These are phyloP conservation scores for Kazachstania sp. DNA, from an alignment of 1,139 yeast genomes.

Conservation along the genomic window DNA sequence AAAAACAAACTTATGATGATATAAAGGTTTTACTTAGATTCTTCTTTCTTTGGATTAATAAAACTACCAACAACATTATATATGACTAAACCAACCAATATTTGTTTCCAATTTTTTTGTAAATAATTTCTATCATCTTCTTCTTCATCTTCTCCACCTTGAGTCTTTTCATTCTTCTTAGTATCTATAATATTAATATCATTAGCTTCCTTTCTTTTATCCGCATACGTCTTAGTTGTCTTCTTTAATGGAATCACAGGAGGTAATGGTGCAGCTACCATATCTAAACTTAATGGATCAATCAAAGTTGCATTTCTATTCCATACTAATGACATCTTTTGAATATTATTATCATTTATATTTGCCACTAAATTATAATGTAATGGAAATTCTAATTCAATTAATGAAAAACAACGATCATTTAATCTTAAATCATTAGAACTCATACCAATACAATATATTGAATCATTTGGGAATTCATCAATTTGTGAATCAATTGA, in stretches of 20 bases:
- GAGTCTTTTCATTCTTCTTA: constrained; percentile 11
- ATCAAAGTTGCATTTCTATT: constrained; percentile 13
- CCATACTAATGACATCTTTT: constrained; percentile 16
- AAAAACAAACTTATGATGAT: too few species aligned
- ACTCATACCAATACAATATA: constrained; percentile 9
- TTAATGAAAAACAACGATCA: constrained; percentile 17
- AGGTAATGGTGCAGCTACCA: constrained; percentile 19
- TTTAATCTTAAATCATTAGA: constrained; percentile 4
- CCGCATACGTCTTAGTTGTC: constrained; percentile 28
- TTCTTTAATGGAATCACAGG: constrained; percentile 22
- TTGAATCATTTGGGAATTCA: neutral
- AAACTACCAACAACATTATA: constrained; percentile 13
- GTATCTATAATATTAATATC: too few species aligned
- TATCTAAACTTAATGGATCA: constrained; percentile 10
- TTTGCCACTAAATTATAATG: constrained; percentile 17
- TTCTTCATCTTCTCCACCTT: constrained; percentile 14
- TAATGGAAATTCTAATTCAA: constrained; percentile 16
- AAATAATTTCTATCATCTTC: constrained; percentile 21
- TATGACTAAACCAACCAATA: constrained; percentile 22
- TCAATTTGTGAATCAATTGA: neutral
- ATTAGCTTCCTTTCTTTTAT: constrained; percentile 16
- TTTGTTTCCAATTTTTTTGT: constrained; percentile 27
- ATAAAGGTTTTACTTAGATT: neutral
- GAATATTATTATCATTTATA: constrained; percentile 9
- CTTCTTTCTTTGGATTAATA: neutral